phyloP scores from a whole-genome alignment of 2,329 filamentous ascomycete genomes.

The Neofusicoccum umdonicola region DNA sequence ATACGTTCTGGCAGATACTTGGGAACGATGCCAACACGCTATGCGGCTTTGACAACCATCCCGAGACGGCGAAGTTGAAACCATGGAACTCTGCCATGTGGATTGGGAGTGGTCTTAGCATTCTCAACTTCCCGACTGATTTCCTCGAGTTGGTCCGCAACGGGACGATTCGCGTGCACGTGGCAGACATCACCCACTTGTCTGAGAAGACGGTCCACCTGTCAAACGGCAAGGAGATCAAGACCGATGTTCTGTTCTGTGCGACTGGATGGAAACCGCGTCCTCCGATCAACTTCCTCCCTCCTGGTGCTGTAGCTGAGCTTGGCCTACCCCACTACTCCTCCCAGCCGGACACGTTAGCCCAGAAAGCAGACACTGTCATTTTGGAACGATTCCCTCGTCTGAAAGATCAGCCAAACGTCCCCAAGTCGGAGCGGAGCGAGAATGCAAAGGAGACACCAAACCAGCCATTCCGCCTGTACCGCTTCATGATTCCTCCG shows the following conservation, averaged over 20 bases:
- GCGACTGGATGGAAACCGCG: conserved; percentile 56
- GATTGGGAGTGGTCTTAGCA: conserved; percentile 56
- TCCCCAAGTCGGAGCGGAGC: not conserved
- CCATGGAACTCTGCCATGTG: conserved; percentile 48
- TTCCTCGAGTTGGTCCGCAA: conserved; percentile 57
- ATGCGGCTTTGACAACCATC: conserved; percentile 46
- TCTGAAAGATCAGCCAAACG: conserved; percentile 49
- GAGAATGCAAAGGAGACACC: not conserved
- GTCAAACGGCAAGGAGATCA: conserved; percentile 43
- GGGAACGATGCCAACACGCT: conserved; percentile 42
- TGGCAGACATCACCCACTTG: conserved; percentile 55
- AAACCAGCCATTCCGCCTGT: conserved; percentile 34
- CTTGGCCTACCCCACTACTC: conserved; percentile 27
- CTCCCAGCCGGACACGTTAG: not conserved
- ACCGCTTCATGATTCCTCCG: conserved; percentile 45
- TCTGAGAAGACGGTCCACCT: conserved; percentile 48
- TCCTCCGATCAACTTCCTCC: conserved; percentile 50
- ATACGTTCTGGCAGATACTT: conserved; percentile 57
- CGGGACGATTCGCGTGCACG: conserved; percentile 55
- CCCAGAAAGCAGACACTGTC: conserved; percentile 46
- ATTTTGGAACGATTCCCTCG: conserved; percentile 55
- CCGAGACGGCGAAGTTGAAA: conserved; percentile 41
- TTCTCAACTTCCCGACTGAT: conserved; percentile 59
- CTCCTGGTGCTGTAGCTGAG: conserved; percentile 23
- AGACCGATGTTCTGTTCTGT: conserved; percentile 53